phyloP scores from a whole-genome alignment of 2,329 filamentous ascomycete species.

The Trichoderma asperellum region DNA sequence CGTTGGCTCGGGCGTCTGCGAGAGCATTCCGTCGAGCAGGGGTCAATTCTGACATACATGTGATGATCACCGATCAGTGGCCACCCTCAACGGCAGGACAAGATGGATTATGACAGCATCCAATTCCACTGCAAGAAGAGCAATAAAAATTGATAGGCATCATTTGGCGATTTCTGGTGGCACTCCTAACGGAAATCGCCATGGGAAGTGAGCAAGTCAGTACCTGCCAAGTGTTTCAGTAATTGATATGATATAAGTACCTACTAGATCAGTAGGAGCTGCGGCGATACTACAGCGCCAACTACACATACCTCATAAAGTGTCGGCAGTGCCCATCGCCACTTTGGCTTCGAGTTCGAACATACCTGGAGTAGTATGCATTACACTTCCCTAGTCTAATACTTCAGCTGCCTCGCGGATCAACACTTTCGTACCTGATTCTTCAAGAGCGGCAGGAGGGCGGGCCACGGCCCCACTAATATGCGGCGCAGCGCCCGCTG shows the following conservation, averaged over 20 bases:
- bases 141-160: neutral
- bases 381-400: neutral
- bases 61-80: neutral
- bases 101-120: neutral
- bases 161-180: neutral
- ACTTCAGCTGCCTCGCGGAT: constrained; percentile 2
- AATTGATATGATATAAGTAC: too few relatives aligned
- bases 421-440: constrained; percentile 2
- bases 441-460: constrained; percentile 7
- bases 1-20: neutral
- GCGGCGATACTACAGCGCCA: neutral
- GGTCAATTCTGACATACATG: constrained; percentile 3
- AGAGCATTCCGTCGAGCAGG: neutral
- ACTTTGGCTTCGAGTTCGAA: too few relatives aligned
- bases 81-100: neutral
- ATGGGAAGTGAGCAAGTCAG: neutral
- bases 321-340: neutral
- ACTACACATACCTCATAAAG: neutral
- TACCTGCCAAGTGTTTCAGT: neutral
- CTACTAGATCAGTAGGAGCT: neutral
- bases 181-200: neutral
- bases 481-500: constrained; percentile 24
- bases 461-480: constrained; percentile 16
- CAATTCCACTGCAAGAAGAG: neutral
- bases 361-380: neutral